These are phyloP conservation scores for Setaria viridis DNA, from an alignment of 202 grass and related monocot species.

Conservation along the genomic window DNA sequence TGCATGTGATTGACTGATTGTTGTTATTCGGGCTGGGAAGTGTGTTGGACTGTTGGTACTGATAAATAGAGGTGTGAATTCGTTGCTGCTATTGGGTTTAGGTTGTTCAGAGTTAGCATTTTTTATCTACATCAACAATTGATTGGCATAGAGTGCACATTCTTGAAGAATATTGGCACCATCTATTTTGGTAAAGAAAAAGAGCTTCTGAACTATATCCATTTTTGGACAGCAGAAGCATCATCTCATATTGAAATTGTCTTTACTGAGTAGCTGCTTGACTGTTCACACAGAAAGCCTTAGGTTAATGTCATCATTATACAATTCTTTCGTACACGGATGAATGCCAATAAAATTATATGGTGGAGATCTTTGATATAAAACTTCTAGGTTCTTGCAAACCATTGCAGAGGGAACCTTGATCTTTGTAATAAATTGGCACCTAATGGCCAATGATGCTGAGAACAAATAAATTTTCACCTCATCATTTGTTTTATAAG, in stretches of 20 bases:
- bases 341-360: neutral
- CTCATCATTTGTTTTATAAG: neutral
- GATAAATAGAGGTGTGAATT: neutral
- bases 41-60: slow-evolving; percentile 9
- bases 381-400: neutral
- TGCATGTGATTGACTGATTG: neutral
- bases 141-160: neutral
- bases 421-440: too few species aligned
- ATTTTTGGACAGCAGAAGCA: neutral
- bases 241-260: neutral
- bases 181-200: neutral
- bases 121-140: neutral
- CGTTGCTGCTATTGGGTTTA: neutral
- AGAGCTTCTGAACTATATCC: neutral
- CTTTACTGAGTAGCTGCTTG: neutral
- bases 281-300: neutral
- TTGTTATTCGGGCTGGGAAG: neutral
- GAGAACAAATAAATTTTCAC: neutral
- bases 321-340: neutral
- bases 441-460: neutral
- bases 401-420: too few species aligned
- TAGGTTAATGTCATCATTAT: neutral
- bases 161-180: neutral
- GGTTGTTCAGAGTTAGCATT: neutral
- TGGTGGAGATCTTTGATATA: neutral